A percentile compares a stretch with the other conserved stretches of the same genome.
Conservation (phyloP, 2,329 filamentous ascomycete genomes). For the Colletotrichum navitas region DNA sequence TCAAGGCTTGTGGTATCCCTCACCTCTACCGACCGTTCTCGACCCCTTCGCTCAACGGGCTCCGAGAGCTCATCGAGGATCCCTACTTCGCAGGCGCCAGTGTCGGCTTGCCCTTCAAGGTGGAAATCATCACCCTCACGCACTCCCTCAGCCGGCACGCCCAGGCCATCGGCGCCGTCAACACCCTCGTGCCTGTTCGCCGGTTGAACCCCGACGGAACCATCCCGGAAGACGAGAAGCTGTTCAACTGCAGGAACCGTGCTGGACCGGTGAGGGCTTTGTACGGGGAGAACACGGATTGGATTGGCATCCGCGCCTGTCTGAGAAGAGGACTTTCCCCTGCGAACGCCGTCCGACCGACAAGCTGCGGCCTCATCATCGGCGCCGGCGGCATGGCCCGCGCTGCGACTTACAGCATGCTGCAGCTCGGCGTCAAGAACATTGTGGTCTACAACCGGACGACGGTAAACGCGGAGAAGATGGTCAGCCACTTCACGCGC, state of each 20-base stretch:
- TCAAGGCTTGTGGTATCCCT: slow-evolving; percentile 75
- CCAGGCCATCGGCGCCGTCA: slow-evolving; percentile 80
- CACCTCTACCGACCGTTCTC: slow-evolving; percentile 76
- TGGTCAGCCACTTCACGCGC: slow-evolving; percentile 78
- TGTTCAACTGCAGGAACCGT: slow-evolving; percentile 69
- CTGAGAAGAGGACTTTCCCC: slow-evolving; percentile 80
- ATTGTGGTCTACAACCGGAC: slow-evolving; percentile 83
- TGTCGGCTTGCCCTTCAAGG: slow-evolving; percentile 80
- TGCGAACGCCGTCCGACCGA: slow-evolving; percentile 72
- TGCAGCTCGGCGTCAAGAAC: slow-evolving; percentile 81
- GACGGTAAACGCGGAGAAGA: slow-evolving; percentile 71
- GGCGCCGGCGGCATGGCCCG: slow-evolving; percentile 82
- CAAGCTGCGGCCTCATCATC: slow-evolving; percentile 69
- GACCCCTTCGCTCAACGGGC: slow-evolving; percentile 70
- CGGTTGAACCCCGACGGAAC: slow-evolving; percentile 68
- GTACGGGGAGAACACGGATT: slow-evolving; percentile 86
- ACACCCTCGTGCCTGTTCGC: slow-evolving; percentile 80
- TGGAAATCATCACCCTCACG: slow-evolving; percentile 76
- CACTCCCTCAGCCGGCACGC: slow-evolving; percentile 80
- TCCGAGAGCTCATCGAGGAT: slow-evolving; percentile 74
- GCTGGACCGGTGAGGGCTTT: slow-evolving; percentile 76
- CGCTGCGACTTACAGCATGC: slow-evolving; percentile 82
- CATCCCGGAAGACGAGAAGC: slow-evolving; percentile 66
- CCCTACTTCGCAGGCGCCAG: slow-evolving; percentile 79
- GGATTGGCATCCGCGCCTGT: slow-evolving; percentile 82